Evolutionary conservation across 768 basidiomycete genomes (phyloP).

Genomic region (Lentinula detonsa): DNA sequence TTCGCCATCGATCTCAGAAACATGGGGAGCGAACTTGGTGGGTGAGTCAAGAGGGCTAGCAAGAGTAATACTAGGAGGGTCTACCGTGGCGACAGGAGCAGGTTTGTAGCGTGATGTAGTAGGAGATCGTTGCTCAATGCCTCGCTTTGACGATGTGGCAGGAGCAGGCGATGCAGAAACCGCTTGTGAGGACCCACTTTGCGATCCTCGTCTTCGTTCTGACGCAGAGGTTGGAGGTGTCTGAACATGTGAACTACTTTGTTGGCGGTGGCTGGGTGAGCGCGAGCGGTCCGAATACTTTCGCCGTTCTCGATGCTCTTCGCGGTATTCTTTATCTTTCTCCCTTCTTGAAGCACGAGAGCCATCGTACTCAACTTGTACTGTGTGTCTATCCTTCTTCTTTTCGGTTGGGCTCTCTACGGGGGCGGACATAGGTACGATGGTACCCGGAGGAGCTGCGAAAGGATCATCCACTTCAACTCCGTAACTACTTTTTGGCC

Average conservation of each 20-base stretch:
- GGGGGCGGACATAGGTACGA: conserved; percentile 15
- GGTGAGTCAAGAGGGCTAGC: conserved; percentile 34
- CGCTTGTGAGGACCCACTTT: conserved; percentile 24
- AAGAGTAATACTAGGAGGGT: conserved; percentile 31
- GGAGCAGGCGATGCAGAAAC: conserved; percentile 22
- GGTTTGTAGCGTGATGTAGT: conserved; percentile 20
- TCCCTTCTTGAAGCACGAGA: conserved; percentile 25
- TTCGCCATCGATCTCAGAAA: conserved; percentile 15
- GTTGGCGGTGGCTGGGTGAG: conserved; percentile 6
- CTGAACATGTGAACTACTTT: conserved; percentile 1
- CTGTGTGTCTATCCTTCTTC: conserved; percentile 65
- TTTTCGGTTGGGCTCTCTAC: conserved; percentile 37
- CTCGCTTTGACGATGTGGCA: conserved; percentile 1
- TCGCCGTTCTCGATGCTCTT: conserved; percentile 23
- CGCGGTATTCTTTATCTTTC: conserved; percentile 14
- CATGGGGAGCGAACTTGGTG: conserved; percentile 13
- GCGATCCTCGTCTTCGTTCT: conserved; percentile 26
- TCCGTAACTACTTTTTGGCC: conserved; percentile 27
- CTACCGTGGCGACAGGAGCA: conserved; percentile 23
- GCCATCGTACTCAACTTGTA: conserved; percentile 89
- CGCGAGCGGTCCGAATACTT: conserved; percentile 9
- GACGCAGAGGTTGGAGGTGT: conserved; percentile 4
- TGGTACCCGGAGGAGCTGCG: conserved; percentile 34
- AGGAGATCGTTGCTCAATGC: not conserved
- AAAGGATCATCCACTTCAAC: conserved; percentile 72